Evolutionary conservation across 352 stramenopile species (phyloP).

Genomic region (Aphanomyces astaci): DNA sequence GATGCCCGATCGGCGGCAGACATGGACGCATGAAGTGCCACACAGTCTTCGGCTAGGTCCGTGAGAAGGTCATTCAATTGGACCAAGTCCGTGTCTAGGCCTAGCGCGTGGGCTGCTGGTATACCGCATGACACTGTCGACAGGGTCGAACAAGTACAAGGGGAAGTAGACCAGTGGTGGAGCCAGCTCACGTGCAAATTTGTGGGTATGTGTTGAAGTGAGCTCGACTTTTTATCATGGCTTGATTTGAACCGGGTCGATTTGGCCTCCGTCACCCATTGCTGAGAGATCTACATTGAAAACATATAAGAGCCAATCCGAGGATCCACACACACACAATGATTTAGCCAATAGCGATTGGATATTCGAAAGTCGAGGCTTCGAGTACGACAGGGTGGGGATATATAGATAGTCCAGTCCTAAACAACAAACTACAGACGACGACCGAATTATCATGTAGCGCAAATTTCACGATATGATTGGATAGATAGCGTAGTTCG

Average conservation of each 20-base stretch:
- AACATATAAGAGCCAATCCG: too few species aligned
- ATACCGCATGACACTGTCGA: constrained; percentile 67
- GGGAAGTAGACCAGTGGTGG: constrained; percentile 31
- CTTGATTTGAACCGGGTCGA: constrained; percentile 85
- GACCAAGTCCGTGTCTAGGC: constrained; percentile 61
- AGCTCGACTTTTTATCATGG: constrained; percentile 64
- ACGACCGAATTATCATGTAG: too few species aligned
- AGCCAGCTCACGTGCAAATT: constrained; percentile 81
- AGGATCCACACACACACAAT: too few species aligned
- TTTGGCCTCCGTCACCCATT: constrained; percentile 43
- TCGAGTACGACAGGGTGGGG: too few species aligned
- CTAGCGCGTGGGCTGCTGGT: constrained; percentile 56
- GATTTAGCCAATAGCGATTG: too few species aligned
- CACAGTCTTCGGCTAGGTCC: background rate
- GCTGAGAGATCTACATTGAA: background rate
- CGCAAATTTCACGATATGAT: too few species aligned
- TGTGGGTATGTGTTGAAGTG: constrained; percentile 71
- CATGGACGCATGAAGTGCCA: background rate
- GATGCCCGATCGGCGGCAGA: background rate
- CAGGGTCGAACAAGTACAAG: background rate
- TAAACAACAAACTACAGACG: too few species aligned
- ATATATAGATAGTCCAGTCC: too few species aligned
- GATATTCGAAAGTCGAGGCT: too few species aligned
- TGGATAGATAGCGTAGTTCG: too few species aligned
- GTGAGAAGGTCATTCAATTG: constrained; percentile 61